phyloP scores from a whole-genome alignment of 2,329 filamentous ascomycete species.

The Pseudogymnoascus sp. region DNA sequence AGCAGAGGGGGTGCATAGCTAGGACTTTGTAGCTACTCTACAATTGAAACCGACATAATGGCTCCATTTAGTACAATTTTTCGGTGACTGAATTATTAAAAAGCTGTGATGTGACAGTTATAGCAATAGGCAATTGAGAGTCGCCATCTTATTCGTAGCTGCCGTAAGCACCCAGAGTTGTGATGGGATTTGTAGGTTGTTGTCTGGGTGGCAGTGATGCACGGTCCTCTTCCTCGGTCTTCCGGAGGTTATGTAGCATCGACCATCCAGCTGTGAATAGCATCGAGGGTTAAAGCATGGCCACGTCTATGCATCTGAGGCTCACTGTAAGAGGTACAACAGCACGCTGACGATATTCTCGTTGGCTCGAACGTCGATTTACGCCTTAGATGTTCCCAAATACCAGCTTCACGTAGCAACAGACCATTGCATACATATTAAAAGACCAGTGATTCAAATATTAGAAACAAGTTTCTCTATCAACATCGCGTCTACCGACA shows the following conservation, averaged over 20 bases:
- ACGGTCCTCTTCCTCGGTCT: background rate
- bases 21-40: background rate
- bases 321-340: background rate
- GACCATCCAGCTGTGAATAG: background rate
- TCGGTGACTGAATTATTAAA: too few species aligned
- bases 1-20: background rate
- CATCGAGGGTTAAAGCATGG: background rate
- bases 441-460: background rate
- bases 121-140: background rate
- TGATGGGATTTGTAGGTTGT: background rate
- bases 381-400: background rate
- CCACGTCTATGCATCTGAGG: background rate
- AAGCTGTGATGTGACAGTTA: background rate
- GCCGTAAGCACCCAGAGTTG: background rate
- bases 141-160: background rate
- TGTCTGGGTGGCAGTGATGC: background rate
- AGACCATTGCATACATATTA: background rate
- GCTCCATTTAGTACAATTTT: background rate
- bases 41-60: background rate
- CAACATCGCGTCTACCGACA: background rate
- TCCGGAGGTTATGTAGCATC: background rate
- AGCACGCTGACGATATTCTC: background rate
- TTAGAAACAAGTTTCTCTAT: constrained; percentile 1
- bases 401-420: background rate
- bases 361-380: too few species aligned